These are phyloP conservation scores for Botrytis sinoallii DNA, from an alignment of 2,329 filamentous ascomycete genomes.

Conservation along the genomic window DNA sequence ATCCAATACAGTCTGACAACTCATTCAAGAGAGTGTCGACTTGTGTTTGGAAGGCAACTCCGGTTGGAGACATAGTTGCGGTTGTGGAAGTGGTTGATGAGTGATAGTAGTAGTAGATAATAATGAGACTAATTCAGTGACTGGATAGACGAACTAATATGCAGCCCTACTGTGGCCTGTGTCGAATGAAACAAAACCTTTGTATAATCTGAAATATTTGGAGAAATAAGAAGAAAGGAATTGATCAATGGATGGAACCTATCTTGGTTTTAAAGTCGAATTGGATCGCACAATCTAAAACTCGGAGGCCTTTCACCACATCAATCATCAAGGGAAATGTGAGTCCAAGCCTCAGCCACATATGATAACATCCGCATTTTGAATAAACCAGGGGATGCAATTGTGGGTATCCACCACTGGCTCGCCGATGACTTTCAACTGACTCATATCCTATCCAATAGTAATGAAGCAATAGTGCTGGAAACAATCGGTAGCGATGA, in stretches of 20 bases:
- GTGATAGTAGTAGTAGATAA: neutral
- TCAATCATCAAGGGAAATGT: neutral
- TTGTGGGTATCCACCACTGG: neutral
- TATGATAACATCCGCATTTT: neutral
- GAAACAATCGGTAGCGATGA: neutral
- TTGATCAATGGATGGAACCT: slow-evolving; percentile 7
- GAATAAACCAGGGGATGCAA: neutral
- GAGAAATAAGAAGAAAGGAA: neutral
- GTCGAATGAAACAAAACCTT: neutral
- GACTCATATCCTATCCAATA: slow-evolving; percentile 9
- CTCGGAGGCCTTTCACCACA: neutral
- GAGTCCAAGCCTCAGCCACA: slow-evolving; percentile 9
- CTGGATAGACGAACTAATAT: slow-evolving; percentile 3
- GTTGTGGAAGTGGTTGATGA: neutral
- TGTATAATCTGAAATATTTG: neutral
- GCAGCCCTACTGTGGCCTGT: neutral
- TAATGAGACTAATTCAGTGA: neutral
- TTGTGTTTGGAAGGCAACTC: neutral
- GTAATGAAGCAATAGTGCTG: neutral
- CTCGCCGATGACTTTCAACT: neutral
- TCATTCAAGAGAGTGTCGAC: slow-evolving; percentile 9
- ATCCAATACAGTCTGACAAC: slow-evolving; percentile 7
- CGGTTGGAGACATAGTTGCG: slow-evolving; percentile 10
- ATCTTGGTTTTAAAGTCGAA: slow-evolving; percentile 12
- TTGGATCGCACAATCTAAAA: neutral